Evolutionary conservation across 2,329 filamentous ascomycete species (phyloP).

Genomic region (Magnaporthiopsis poae): DNA sequence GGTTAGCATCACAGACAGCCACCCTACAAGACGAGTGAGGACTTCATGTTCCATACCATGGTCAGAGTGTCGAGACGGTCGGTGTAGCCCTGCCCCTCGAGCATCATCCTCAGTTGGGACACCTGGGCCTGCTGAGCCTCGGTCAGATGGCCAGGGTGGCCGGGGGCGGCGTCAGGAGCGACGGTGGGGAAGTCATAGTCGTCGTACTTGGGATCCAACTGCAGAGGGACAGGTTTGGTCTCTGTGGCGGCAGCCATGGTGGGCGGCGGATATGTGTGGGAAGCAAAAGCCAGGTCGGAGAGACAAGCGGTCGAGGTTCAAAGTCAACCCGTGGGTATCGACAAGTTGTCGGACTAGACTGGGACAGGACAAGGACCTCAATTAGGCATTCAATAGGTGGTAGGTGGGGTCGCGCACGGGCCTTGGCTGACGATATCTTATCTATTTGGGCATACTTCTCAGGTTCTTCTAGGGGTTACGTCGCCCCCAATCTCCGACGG

Average conservation of each 20-base stretch:
- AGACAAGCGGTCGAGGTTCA: background rate
- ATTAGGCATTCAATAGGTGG: too few species aligned
- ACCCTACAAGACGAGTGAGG: slow-evolving; percentile 10
- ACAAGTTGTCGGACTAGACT: background rate
- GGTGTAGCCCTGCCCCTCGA: slow-evolving; percentile 74
- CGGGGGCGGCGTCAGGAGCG: slow-evolving; percentile 57
- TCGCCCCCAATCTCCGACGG: background rate
- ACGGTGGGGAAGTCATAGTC: slow-evolving; percentile 85
- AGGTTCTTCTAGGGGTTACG: background rate
- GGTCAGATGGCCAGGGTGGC: slow-evolving; percentile 82
- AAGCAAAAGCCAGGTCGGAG: background rate
- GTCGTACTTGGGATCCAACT: slow-evolving; percentile 84
- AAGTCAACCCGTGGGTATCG: background rate
- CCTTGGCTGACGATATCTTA: too few species aligned
- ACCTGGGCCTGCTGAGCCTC: slow-evolving; percentile 82
- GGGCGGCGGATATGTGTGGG: slow-evolving; percentile 8
- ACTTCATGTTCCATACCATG: slow-evolving; percentile 46
- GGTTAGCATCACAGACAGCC: background rate
- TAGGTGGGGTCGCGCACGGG: too few species aligned
- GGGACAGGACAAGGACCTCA: too few species aligned
- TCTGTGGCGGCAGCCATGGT: slow-evolving; percentile 16
- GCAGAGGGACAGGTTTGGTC: slow-evolving; percentile 26
- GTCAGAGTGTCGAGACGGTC: slow-evolving; percentile 86
- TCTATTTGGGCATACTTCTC: too few species aligned
- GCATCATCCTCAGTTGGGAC: slow-evolving; percentile 69